Evolutionary conservation across 164 flowering plant genomes (phyloP).

Genomic region (Nymphaea thermarum): DNA sequence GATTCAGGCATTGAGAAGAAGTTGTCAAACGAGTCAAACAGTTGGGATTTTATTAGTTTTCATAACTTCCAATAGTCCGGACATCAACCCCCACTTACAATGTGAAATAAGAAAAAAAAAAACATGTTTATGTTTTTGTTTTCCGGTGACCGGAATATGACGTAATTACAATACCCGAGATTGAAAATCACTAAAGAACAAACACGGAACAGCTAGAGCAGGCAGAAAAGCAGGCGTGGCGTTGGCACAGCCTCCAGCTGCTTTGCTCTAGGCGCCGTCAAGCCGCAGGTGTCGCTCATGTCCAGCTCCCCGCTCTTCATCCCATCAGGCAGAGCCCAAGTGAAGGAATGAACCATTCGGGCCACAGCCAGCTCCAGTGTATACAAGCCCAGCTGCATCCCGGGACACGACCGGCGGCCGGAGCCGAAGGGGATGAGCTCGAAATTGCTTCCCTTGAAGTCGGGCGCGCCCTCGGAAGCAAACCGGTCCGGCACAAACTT

Average conservation of each 20-base stretch:
- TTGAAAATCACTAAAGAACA: no score
- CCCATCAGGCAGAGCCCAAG: constrained; percentile 75
- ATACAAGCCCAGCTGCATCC: constrained; percentile 71
- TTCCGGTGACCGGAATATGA: no score
- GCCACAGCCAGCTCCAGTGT: constrained; percentile 56
- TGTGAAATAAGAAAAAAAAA: no score
- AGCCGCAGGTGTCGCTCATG: constrained; percentile 68
- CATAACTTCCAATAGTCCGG: neutral
- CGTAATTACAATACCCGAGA: no score
- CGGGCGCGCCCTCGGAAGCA: constrained; percentile 30
- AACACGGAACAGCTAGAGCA: no score
- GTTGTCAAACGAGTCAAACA: neutral
- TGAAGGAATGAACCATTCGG: constrained; percentile 55
- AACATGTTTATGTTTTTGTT: no score
- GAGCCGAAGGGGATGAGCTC: constrained; percentile 89
- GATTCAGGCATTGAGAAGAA: no score
- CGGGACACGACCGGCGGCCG: constrained; percentile 83
- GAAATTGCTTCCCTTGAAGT: constrained; percentile 57
- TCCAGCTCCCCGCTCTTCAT: constrained; percentile 69
- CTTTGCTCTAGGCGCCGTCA: constrained; percentile 58
- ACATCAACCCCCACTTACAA: neutral
- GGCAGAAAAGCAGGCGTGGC: constrained; percentile 18
- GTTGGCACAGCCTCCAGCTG: constrained; percentile 58
- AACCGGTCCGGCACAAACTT: constrained; percentile 46
- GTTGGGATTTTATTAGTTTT: neutral